A percentile compares a stretch with the other conserved stretches of the same genome.
Conservation (phyloP, 768 basidiomycete genomes). For the Daedaleopsis nitida region DNA sequence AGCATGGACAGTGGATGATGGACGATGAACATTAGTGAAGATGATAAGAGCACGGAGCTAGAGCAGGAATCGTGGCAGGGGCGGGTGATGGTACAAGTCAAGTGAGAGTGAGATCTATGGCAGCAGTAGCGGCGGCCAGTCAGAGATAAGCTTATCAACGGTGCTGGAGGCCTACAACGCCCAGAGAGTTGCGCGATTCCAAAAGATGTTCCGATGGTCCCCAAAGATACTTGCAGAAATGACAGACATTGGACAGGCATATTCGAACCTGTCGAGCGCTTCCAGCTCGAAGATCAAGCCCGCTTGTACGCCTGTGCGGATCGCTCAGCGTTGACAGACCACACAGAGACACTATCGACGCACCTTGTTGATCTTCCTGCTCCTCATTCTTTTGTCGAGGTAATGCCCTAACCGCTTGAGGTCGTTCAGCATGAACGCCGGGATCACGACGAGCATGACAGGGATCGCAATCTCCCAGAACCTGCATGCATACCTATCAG, state of each 20-base stretch:
- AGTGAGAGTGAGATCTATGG: neutral
- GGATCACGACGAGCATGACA: slow-evolving; percentile 53
- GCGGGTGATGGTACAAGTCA: too few relatives aligned
- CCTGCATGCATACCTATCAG: slow-evolving; percentile 32
- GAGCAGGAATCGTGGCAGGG: too few relatives aligned
- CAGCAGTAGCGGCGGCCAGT: neutral
- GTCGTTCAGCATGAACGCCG: slow-evolving; percentile 55
- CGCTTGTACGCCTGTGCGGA: slow-evolving; percentile 19
- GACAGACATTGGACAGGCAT: neutral
- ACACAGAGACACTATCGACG: slow-evolving; percentile 8
- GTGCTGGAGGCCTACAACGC: too few relatives aligned
- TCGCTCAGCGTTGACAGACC: neutral
- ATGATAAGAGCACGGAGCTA: neutral
- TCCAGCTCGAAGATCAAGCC: neutral
- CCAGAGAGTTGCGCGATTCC: too few relatives aligned
- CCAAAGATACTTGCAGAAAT: too few relatives aligned
- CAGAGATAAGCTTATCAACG: too few relatives aligned
- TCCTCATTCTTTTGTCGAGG: slow-evolving; percentile 42
- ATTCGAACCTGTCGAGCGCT: neutral
- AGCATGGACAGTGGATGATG: neutral
- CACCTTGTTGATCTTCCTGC: slow-evolving; percentile 37
- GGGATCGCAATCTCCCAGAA: slow-evolving; percentile 72
- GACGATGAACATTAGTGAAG: neutral
- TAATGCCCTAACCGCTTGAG: slow-evolving; percentile 48
- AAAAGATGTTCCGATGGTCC: too few relatives aligned